Evolutionary conservation across 176 grass and related monocot species (phyloP).

Genomic region (Triticum urartu): DNA sequence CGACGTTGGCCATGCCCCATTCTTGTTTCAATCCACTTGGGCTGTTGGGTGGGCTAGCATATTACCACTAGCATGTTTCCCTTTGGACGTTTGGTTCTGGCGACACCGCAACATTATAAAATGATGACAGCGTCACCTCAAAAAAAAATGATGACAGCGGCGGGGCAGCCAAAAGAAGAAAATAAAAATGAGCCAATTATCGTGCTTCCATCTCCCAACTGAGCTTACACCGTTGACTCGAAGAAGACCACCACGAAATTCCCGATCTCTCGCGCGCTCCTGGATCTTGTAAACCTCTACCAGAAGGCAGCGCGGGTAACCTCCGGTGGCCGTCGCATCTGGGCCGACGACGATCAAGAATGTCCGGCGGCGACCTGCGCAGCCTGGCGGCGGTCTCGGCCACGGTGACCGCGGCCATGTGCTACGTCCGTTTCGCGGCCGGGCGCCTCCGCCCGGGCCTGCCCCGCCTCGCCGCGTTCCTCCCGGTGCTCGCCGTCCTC

Average conservation of each 20-base stretch:
- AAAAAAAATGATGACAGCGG: no score
- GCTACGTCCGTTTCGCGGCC: constrained; percentile 46
- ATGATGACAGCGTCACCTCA: not conserved
- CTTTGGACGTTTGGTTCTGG: not conserved
- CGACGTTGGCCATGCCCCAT: no score
- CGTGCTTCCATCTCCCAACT: not conserved
- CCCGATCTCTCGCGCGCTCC: not conserved
- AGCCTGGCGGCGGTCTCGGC: constrained; percentile 28
- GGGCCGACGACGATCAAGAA: not conserved
- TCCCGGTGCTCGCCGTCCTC: constrained; percentile 45
- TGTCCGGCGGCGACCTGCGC: constrained; percentile 34
- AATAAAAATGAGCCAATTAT: no score
- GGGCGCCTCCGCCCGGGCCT: constrained; percentile 39
- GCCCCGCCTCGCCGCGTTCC: constrained; percentile 41
- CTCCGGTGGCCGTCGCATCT: not conserved
- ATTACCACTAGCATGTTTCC: not conserved
- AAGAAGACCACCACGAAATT: not conserved
- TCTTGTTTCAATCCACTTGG: no score
- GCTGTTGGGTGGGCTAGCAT: no score
- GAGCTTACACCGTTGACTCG: not conserved
- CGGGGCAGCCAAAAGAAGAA: not conserved
- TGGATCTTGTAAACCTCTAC: not conserved
- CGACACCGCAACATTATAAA: not conserved
- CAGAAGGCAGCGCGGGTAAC: not conserved
- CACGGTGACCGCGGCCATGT: constrained; percentile 30